A percentile compares a stretch with the other conserved stretches of the same genome.
Conservation (phyloP, 208 protist genomes). For the Acanthamoeba castellanii region DNA sequence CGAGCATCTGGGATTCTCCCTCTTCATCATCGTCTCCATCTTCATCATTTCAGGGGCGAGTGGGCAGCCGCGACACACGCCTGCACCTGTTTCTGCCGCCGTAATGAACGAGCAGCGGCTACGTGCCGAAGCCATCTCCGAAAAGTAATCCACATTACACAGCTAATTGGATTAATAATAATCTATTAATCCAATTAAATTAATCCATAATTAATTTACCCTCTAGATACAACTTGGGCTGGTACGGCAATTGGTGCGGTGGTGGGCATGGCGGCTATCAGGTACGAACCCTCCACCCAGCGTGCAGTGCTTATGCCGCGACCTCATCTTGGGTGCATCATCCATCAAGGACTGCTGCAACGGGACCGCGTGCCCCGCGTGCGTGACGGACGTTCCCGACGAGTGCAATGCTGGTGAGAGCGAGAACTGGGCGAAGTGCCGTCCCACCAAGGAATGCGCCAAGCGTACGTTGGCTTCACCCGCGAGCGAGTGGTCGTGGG, state of each 20-base stretch:
- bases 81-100: not conserved
- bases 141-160: not conserved
- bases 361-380: slow-evolving; percentile 11
- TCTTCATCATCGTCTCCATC: not conserved
- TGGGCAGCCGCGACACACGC: not conserved
- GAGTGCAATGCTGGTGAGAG: not conserved
- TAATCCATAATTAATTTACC: not conserved
- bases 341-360: slow-evolving; percentile 66
- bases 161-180: not conserved
- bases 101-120: not conserved
- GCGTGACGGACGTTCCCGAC: not conserved
- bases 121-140: not conserved
- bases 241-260: slow-evolving; percentile 68
- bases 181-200: not conserved
- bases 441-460: not conserved
- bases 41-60: not conserved
- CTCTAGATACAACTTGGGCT: slow-evolving; percentile 30
- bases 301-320: too few species aligned
- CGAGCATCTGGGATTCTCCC: too few species aligned
- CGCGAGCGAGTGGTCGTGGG: too few species aligned
- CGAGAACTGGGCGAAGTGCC: not conserved
- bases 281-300: not conserved
- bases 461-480: not conserved
- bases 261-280: slow-evolving; percentile 68
- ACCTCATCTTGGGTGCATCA: too few species aligned